Base-by-base conservation (phyloP, 2,329 filamentous ascomycete genomes). In the Rhynchosporium secalis region DNA sequence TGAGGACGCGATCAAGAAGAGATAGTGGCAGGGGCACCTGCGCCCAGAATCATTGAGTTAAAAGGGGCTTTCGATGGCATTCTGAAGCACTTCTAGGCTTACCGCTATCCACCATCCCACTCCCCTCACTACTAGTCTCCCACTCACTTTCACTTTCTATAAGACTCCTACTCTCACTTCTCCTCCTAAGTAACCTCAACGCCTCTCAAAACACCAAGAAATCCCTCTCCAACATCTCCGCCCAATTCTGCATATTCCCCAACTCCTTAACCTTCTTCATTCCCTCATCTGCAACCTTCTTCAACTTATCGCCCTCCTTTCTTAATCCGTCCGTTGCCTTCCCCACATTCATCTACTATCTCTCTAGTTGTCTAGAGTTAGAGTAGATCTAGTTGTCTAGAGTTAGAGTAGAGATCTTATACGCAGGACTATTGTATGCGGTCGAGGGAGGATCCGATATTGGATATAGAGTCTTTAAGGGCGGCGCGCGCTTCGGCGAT, bases 181-280 rank as follows among this genome's bases (percentile, higher is more conserved):
- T 77, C 51, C 69, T 69, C 47, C 71, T 69, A 2, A 82, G 85
- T 61, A 87, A 72, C 68, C 85, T 76, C 69, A 89, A 73, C 47
- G 86, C 88, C 79, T 89, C 86, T 73, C 86, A 84, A 6, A 89
- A 72, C 49, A 86, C 81, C 60, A 87, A 66, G 66, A 89, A 86
- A 68, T 87, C 84, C 63, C 85, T 75, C 79, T 88, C 90, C 71
- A 94, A 79, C 76, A 92, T 85, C 81, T 95, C 91, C 28, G 90
- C 89, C 90, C 90, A 95, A 75, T 93, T 93, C 80, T 94, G 90
- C 72, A 94, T 84, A 73, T 92, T 87, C 29, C 91, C 90, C 65
- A 92, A 79, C 79, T 92, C 90, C 77, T 92, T 93, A 63, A 94
- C 78, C 71, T 81, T 82, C 67, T 82, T 81, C 51, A 84, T 83